These are phyloP conservation scores for Erysiphe pulchra DNA, from an alignment of 2,329 filamentous ascomycete genomes.

Conservation along the genomic window DNA sequence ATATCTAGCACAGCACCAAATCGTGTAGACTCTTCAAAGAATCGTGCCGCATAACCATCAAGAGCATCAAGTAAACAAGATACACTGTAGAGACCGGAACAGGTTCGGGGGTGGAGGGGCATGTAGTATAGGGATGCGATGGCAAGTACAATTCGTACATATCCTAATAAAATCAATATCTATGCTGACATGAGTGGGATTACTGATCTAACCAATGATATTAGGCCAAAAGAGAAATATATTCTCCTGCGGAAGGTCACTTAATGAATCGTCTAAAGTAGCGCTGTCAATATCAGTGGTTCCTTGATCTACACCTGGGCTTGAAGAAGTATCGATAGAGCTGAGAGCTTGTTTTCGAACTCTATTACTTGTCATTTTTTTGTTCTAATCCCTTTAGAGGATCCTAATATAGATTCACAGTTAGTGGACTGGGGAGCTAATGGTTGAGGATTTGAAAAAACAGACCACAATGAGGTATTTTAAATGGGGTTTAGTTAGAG, in stretches of 20 bases:
- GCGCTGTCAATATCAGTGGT: neutral
- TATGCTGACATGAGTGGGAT: neutral
- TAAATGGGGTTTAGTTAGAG: no score
- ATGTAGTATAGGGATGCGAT: slow-evolving; percentile 94
- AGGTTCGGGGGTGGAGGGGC: slow-evolving; percentile 92
- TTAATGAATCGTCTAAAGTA: neutral
- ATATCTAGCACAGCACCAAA: slow-evolving; percentile 96
- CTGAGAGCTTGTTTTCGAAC: no score
- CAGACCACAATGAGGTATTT: no score
- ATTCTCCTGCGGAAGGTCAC: slow-evolving; percentile 29
- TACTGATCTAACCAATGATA: slow-evolving; percentile 37
- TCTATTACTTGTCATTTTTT: no score
- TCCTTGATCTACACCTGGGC: neutral
- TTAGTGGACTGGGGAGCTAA: no score
- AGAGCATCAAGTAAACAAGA: slow-evolving; percentile 89
- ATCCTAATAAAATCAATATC: slow-evolving; percentile 26
- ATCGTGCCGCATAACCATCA: slow-evolving; percentile 75
- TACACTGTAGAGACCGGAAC: slow-evolving; percentile 70
- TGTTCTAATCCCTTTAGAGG: no score
- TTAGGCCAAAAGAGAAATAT: slow-evolving; percentile 67
- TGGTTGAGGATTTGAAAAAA: no score
- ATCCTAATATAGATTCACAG: no score
- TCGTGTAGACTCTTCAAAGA: slow-evolving; percentile 71
- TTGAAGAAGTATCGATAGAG: no score
- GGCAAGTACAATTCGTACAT: slow-evolving; percentile 54